These are phyloP conservation scores for Ustilago sp. DNA, from an alignment of 1,284 basidiomycete species.

Conservation along the genomic window DNA sequence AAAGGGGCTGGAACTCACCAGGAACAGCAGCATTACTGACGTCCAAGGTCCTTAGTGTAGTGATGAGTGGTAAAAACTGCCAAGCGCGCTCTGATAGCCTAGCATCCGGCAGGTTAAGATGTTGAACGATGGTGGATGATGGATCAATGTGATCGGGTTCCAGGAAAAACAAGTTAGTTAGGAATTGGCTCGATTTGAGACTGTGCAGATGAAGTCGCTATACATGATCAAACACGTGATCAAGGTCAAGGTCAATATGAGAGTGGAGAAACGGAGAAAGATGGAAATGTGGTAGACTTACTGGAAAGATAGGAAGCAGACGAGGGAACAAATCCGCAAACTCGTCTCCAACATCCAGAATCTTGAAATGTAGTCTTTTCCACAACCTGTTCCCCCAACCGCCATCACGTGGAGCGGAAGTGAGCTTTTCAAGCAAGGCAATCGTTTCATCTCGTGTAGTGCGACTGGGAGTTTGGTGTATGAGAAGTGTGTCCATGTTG, in stretches of 20 bases:
- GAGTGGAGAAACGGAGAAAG: background rate
- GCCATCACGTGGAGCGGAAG: background rate
- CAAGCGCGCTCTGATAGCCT: constrained; percentile 23
- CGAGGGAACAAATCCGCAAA: constrained; percentile 25
- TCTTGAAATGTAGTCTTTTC: constrained; percentile 17
- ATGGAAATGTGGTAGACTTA: constrained; percentile 3
- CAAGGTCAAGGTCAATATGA: background rate
- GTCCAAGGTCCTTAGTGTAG: constrained; percentile 24
- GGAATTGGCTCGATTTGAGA: constrained; percentile 21
- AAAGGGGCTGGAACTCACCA: constrained; percentile 6
- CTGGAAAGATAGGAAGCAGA: constrained; percentile 17
- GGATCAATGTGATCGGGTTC: constrained; percentile 6
- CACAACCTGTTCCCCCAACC: constrained; percentile 11
- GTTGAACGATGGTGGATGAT: constrained; percentile 7
- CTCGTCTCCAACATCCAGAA: constrained; percentile 28
- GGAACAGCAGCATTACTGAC: constrained; percentile 28
- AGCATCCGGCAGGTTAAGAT: constrained; percentile 25
- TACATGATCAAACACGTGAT: background rate
- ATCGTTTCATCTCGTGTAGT: constrained; percentile 24
- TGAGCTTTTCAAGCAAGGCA: constrained; percentile 18
- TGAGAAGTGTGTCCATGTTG: constrained; percentile 18
- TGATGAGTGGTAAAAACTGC: constrained; percentile 20
- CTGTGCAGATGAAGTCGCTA: constrained; percentile 18
- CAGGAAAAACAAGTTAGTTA: constrained; percentile 16
- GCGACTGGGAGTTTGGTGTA: constrained; percentile 26